Percentiles rank a stretch among this genome's conserved stretches.
Conservation (phyloP, 352 stramenopile species). For the Pythium monospermum region DNA sequence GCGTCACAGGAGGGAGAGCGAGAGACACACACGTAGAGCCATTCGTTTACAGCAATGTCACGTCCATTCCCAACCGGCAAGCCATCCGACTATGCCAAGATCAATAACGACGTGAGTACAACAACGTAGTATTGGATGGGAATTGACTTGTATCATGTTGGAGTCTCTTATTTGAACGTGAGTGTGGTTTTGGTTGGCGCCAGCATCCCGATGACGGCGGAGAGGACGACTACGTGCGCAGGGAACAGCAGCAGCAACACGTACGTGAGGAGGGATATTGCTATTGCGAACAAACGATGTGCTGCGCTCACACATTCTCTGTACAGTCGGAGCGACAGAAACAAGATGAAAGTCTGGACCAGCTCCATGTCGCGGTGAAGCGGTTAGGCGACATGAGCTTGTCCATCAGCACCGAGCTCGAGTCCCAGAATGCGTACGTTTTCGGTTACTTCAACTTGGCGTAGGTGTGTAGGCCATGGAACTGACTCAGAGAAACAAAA, state of each 20-base stretch:
- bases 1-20: not conserved
- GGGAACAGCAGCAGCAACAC: constrained; percentile 53
- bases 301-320: not conserved
- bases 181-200: constrained; percentile 1
- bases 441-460: too few relatives aligned
- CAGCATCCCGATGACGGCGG: constrained; percentile 31
- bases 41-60: constrained; percentile 32
- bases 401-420: constrained; percentile 79
- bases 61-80: constrained; percentile 54
- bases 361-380: constrained; percentile 76
- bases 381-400: constrained; percentile 77
- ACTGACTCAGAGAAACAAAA: not conserved
- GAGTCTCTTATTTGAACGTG: too few relatives aligned
- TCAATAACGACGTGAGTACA: constrained; percentile 65
- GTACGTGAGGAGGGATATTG: too few relatives aligned
- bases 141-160: too few relatives aligned
- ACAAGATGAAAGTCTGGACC: constrained; percentile 78
- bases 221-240: constrained; percentile 55
- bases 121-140: too few relatives aligned
- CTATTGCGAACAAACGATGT: not conserved
- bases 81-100: constrained; percentile 63
- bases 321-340: constrained; percentile 62
- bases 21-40: not conserved
- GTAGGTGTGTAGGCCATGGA: not conserved
- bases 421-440: constrained; percentile 73